phyloP scores from a whole-genome alignment of 495 filamentous ascomycete species.

The Rusavskia elegans region DNA sequence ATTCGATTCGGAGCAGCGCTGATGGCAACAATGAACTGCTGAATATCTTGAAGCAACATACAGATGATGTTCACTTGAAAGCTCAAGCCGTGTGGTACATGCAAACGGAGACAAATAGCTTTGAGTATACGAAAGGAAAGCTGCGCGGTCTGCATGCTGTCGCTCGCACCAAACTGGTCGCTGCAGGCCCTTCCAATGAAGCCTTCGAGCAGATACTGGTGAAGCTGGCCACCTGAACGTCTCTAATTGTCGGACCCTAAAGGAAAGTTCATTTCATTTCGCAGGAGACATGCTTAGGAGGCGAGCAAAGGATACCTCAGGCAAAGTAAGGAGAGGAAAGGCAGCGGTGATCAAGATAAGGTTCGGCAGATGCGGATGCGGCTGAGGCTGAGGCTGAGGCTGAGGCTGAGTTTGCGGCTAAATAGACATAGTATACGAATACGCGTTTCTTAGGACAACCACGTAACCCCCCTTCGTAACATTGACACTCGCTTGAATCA shows the following conservation, averaged over 20 bases:
- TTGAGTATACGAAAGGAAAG: constrained; percentile 3
- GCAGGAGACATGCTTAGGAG: too few relatives aligned
- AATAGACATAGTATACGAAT: neutral
- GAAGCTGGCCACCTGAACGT: neutral
- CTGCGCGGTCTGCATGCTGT: neutral
- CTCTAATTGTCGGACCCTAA: too few relatives aligned
- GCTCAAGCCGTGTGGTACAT: constrained; percentile 6
- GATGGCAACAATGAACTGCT: constrained; percentile 5
- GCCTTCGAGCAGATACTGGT: neutral
- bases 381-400: too few relatives aligned
- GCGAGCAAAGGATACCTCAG: too few relatives aligned
- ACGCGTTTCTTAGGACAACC: neutral
- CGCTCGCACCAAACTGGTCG: neutral
- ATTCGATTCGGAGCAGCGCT: constrained; percentile 4
- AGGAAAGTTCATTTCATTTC: too few relatives aligned
- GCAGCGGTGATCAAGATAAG: too few relatives aligned
- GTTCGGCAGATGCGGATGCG: too few relatives aligned
- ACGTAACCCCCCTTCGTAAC: too few relatives aligned
- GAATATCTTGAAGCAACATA: constrained; percentile 6
- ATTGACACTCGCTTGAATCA: too few relatives aligned
- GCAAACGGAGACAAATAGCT: constrained; percentile 1
- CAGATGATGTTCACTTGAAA: constrained; percentile 1
- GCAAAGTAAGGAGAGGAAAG: too few relatives aligned
- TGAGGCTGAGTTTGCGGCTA: too few relatives aligned
- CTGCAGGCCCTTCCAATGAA: neutral